Base-by-base conservation (phyloP, 768 basidiomycete genomes). In the Suillus spraguei region DNA sequence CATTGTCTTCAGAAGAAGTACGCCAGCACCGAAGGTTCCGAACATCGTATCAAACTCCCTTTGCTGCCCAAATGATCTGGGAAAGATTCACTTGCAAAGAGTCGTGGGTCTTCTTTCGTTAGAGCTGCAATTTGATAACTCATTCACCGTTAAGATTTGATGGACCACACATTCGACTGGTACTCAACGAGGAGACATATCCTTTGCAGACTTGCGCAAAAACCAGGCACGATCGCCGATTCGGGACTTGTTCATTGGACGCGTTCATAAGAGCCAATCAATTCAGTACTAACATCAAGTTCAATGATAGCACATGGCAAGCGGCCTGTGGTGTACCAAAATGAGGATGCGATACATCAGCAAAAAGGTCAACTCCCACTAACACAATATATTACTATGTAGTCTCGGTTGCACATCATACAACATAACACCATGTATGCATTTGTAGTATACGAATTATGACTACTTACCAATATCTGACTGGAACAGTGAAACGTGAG, bases 61-160 rank as follows among this genome's bases (percentile, higher is more conserved):
- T 78, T 68, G 77, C 64, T 35, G 77, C 77, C 52, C 73, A 76
- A 64, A 76, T 78, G 74, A 64, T 75, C 59, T 78, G 76, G 76
- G 77, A 77, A 68, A 69, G 71, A 64, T 77, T 76, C 66, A 66
- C 65, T 33, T 78, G 77, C 67, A 52, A 62, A 11, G 64, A 71
- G 33, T 74, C 71, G 69, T 70, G 33, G 52, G 64, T 68, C 14
- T 41, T 28, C 16, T 16, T 41, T 36, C n/a, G 20, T 33, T 44
- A 24, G n/a, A 54, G 42, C 22, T 24, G 41, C 9, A 13, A 53
- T 14, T 10, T 35, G 20, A 42, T 20, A 11, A n/a, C 52, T 17
- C 17, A 36, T 42, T 35, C 20, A 10, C 32, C 11, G 33, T 46
- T 22, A 60, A 70, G 69, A 47, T 67, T 67, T 62, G 36, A 64